Conservation (phyloP, 2,329 filamentous ascomycete species). For the Diplodia sapinea region DNA sequence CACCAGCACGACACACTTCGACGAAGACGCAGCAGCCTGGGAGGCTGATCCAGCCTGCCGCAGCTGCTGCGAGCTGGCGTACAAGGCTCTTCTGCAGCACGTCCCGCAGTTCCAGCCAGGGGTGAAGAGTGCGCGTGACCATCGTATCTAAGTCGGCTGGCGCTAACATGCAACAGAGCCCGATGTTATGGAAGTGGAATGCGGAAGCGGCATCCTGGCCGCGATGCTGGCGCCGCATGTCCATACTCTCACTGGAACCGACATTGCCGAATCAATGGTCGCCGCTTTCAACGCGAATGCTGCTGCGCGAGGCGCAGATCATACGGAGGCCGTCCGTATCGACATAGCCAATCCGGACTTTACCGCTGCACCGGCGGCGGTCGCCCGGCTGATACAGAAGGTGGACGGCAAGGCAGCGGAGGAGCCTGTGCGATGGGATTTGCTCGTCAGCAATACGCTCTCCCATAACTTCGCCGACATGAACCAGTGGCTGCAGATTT, state of each 20-base stretch:
- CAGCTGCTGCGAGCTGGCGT: slow-evolving; percentile 52
- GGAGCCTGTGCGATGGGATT: slow-evolving; percentile 51
- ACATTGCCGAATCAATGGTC: slow-evolving; percentile 63
- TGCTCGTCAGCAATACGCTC: slow-evolving; percentile 60
- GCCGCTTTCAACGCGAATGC: slow-evolving; percentile 57
- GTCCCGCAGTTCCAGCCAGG: slow-evolving; percentile 43
- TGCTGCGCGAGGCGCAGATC: slow-evolving; percentile 39
- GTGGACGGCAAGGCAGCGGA: slow-evolving; percentile 31
- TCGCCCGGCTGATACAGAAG: slow-evolving; percentile 45
- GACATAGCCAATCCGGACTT: slow-evolving; percentile 54
- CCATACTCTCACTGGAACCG: slow-evolving; percentile 58
- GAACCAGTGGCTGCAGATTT: slow-evolving; percentile 50
- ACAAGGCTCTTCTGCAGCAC: slow-evolving; percentile 53
- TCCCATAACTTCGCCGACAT: slow-evolving; percentile 62
- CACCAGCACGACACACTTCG: slow-evolving; percentile 58
- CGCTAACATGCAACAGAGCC: slow-evolving; percentile 37
- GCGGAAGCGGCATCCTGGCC: slow-evolving; percentile 62
- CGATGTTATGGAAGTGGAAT: slow-evolving; percentile 62
- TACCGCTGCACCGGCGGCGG: background rate
- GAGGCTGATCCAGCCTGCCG: slow-evolving; percentile 61
- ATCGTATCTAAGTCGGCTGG: background rate
- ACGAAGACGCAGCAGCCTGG: slow-evolving; percentile 60
- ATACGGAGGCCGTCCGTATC: slow-evolving; percentile 55
- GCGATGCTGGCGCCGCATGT: slow-evolving; percentile 57
- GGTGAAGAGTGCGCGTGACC: slow-evolving; percentile 34